These are phyloP conservation scores for Fraxinus americana DNA, from an alignment of 257 asterid species.

Conservation along the genomic window DNA sequence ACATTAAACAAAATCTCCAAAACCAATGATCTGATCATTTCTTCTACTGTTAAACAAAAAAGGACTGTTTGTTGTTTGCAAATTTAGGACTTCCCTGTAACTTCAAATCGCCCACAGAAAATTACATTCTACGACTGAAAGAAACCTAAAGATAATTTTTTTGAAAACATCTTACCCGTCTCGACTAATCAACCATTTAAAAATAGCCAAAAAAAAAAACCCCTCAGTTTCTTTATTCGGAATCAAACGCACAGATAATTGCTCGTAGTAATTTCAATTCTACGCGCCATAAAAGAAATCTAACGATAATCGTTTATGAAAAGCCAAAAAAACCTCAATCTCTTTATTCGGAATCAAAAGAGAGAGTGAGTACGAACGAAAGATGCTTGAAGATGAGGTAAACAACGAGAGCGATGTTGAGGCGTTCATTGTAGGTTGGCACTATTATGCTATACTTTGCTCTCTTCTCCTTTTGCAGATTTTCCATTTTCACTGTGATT, in stretches of 20 bases:
- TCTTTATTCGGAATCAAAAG: background rate
- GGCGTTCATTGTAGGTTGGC: conserved; percentile 97
- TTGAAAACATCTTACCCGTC: too few species aligned
- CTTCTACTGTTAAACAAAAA: background rate
- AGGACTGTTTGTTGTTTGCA: background rate
- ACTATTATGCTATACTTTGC: conserved; percentile 76
- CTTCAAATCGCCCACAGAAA: too few species aligned
- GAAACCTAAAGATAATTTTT: too few species aligned
- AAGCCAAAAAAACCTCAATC: background rate
- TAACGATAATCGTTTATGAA: background rate
- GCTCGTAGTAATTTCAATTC: background rate
- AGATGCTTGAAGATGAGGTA: conserved; percentile 95
- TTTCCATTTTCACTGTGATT: conserved; percentile 39
- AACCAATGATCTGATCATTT: background rate
- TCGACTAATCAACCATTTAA: background rate
- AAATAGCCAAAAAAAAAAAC: background rate
- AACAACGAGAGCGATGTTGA: conserved; percentile 83
- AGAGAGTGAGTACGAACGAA: conserved; percentile 42
- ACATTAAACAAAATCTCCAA: background rate
- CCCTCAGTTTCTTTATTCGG: background rate
- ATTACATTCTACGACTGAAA: too few species aligned
- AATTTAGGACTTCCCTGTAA: background rate
- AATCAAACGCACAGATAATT: background rate
- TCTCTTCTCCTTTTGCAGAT: conserved; percentile 40
- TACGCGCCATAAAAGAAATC: background rate